A percentile compares a stretch with the other conserved stretches of the same genome.
These are phyloP conservation scores for Lentinula aciculospora DNA, from an alignment of 768 basidiomycete species.

Conservation along the genomic window DNA sequence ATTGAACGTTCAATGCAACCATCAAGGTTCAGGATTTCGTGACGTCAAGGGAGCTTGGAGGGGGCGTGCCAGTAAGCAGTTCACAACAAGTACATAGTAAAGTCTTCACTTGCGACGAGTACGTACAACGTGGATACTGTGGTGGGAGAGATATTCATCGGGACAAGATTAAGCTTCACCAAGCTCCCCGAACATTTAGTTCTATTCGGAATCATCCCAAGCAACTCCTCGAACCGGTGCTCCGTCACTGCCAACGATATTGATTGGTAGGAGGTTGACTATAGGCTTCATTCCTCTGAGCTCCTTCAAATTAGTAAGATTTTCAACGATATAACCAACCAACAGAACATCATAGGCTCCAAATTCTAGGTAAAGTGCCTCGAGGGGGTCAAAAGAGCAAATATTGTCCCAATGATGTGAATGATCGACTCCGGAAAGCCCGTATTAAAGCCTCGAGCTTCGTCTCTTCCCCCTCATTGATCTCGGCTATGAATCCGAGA, in stretches of 20 bases:
- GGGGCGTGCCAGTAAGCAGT: no score
- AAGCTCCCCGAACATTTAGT: background rate
- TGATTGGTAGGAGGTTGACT: slow-evolving; percentile 56
- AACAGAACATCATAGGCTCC: slow-evolving; percentile 43
- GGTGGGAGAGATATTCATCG: background rate
- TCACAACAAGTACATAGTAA: no score
- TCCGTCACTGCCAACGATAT: slow-evolving; percentile 54
- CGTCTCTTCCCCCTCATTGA: background rate
- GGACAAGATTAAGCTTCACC: background rate
- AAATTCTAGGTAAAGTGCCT: background rate
- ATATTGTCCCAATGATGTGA: background rate
- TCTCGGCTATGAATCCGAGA: background rate
- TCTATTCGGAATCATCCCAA: slow-evolving; percentile 22
- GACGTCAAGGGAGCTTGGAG: no score
- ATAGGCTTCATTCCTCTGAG: slow-evolving; percentile 32
- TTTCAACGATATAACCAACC: slow-evolving; percentile 58
- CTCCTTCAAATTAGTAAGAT: slow-evolving; percentile 49
- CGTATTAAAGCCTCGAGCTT: background rate
- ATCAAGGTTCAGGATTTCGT: no score
- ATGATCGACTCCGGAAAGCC: background rate
- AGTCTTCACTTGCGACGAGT: no score
- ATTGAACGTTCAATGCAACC: no score
- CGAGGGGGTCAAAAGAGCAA: background rate
- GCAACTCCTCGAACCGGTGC: slow-evolving; percentile 68
- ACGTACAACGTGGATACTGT: no score